phyloP scores from a whole-genome alignment of 805 yeast species.

The Lachancea fermentati region DNA sequence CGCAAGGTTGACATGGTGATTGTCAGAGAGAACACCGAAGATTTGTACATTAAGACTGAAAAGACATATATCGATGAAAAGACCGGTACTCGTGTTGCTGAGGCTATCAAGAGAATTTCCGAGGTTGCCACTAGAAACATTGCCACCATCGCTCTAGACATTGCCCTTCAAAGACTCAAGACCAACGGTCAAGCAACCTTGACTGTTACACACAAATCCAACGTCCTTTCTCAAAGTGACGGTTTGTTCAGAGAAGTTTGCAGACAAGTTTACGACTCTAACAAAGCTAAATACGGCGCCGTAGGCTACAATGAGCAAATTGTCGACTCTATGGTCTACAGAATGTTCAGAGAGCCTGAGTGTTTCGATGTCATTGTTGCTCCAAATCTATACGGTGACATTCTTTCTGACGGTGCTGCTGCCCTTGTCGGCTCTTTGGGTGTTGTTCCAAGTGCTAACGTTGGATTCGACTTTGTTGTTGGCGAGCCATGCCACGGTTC shows the following conservation, averaged over 20 bases:
- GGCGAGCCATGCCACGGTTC: slow-evolving; percentile 99
- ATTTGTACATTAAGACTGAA: slow-evolving; percentile 93
- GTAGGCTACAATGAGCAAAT: slow-evolving; percentile 87
- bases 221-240: slow-evolving; percentile 86
- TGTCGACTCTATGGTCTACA: slow-evolving; percentile 98
- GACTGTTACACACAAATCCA: slow-evolving; percentile 95
- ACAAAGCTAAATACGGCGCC: slow-evolving; percentile 50
- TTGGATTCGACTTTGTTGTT: slow-evolving; percentile 91
- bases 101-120: slow-evolving; percentile 94
- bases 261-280: slow-evolving; percentile 41
- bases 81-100: slow-evolving; percentile 89
- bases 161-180: slow-evolving; percentile 88
- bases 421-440: slow-evolving; percentile 97
- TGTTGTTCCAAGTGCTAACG: slow-evolving; percentile 97
- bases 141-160: slow-evolving; percentile 86
- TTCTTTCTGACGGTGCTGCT: slow-evolving; percentile 96
- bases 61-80: slow-evolving; percentile 54
- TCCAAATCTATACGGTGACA: slow-evolving; percentile 97
- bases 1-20: slow-evolving; percentile 95
- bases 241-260: slow-evolving; percentile 91
- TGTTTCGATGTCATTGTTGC: slow-evolving; percentile 97
- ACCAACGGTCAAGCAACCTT: slow-evolving; percentile 52
- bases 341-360: slow-evolving; percentile 97
- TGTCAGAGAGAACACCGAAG: slow-evolving; percentile 98
- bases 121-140: slow-evolving; percentile 82